Conservation (phyloP, 2,329 filamentous ascomycete genomes). For the Phoma sp. region DNA sequence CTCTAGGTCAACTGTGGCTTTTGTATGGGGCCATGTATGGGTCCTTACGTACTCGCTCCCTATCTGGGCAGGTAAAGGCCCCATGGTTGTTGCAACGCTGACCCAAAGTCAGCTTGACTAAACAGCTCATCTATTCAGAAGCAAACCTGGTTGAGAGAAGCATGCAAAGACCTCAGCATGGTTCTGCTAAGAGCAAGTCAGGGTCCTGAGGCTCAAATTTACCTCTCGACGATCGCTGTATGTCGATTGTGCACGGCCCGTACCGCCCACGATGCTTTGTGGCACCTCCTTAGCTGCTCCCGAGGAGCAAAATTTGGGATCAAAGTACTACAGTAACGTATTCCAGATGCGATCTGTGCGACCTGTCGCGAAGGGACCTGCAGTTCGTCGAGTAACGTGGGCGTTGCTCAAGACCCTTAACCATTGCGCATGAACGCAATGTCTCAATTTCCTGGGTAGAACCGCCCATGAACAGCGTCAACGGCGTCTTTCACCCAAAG, state of each 20-base stretch:
- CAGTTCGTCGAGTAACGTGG: constrained; percentile 31
- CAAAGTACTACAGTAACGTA: constrained; percentile 20
- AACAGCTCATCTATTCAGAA: neutral
- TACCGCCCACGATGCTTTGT: constrained; percentile 18
- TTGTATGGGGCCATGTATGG: neutral
- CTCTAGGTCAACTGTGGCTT: neutral
- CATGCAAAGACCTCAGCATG: neutral
- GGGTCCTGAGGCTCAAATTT: neutral
- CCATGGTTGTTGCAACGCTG: constrained; percentile 4
- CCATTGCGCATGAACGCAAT: constrained; percentile 30
- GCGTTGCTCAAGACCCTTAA: constrained; percentile 24
- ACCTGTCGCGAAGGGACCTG: constrained; percentile 33
- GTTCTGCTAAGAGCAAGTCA: neutral
- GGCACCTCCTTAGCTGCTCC: constrained; percentile 8
- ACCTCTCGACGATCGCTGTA: neutral
- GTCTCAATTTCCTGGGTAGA: constrained; percentile 28
- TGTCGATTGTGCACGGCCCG: constrained; percentile 1
- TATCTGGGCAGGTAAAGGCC: neutral
- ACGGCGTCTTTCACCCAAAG: constrained; percentile 31
- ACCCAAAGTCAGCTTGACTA: constrained; percentile 5
- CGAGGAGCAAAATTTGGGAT: constrained; percentile 12
- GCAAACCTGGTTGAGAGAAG: too few relatives aligned
- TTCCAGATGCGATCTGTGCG: constrained; percentile 23
- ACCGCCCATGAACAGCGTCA: constrained; percentile 30
- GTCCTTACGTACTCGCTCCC: neutral